Base-by-base conservation (phyloP, 2,329 filamentous ascomycete species). In the Albophoma yamanashiensis region DNA sequence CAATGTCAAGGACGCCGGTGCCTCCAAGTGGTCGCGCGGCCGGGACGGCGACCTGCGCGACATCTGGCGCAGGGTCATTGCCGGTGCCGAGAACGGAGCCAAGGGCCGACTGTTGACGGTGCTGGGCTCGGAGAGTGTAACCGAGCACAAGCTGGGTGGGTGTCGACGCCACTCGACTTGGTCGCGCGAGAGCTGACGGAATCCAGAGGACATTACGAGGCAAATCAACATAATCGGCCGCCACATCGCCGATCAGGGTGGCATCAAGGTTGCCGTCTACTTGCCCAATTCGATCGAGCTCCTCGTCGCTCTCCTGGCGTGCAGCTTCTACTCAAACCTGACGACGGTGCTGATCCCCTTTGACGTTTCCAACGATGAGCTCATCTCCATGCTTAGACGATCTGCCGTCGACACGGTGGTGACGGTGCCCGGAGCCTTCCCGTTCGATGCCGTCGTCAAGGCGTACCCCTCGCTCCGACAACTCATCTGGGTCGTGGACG, bases 261-360 rank as follows among this genome's bases (percentile, higher is more conserved):
- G 85, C 43, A 88, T 86, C 71, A 88, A 86, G 57, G 89, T 97
- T 39, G 94, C 92, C 63, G 83, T 97, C 64, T 96, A 95, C 73
- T 81, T 97, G 60, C 91, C 92, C 52, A 97, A 99, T 79, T 96
- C 92, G 55, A 81, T 96, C 68, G 94, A 99, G 75, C 85, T 96
- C 62, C 78, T 99, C 57, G 82, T 85, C 40, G 82, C 89, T 9
- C 78, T 97, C 25, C 96, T 99, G 68, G 91, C 92, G 60, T 92
- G 89, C 72, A 86, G 90, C 64, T 97, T 97, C 76, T 93, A 96
- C 74, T 70, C 75, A 20, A 89, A 89, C 68, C 81, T 96, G 67
- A 91, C 88, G 14, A 86, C 89, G n/a, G 83, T 96, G 56, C 78
- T 97, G 58, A 78, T 99, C 45, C 93, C 94, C 0, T 95, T 91